These are phyloP conservation scores for Erigeron canadensis DNA, from an alignment of 129 eudicot genomes.

Conservation along the genomic window DNA sequence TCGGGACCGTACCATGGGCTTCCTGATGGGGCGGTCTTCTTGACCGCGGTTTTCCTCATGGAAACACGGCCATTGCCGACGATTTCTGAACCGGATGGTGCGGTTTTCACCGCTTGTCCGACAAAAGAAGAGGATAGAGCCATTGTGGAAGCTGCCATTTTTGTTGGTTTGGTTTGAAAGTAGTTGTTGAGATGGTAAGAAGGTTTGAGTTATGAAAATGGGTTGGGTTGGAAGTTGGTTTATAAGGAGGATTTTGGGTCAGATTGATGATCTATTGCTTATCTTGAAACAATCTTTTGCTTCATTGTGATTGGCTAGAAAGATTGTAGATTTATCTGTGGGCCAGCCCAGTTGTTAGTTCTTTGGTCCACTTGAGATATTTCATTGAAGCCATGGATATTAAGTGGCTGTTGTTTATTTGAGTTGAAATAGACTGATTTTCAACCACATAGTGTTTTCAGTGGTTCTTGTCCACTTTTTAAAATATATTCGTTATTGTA, in stretches of 20 bases:
- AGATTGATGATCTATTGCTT: conserved; percentile 27
- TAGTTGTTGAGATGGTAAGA: not conserved
- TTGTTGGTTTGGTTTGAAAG: conserved; percentile 21
- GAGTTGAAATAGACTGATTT: conserved; percentile 3
- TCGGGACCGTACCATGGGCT: conserved; percentile 50
- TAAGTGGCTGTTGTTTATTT: conserved; percentile 23
- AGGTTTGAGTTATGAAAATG: conserved; percentile 27
- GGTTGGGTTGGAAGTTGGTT: conserved; percentile 19
- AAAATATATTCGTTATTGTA: too few relatives aligned
- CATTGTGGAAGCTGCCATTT: conserved; percentile 46
- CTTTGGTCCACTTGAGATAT: conserved; percentile 20
- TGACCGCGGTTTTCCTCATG: conserved; percentile 33
- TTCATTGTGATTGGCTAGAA: conserved; percentile 28
- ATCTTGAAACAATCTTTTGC: conserved; percentile 35
- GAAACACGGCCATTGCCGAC: conserved; percentile 32
- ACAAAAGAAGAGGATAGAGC: conserved; percentile 39
- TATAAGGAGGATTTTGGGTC: conserved; percentile 16
- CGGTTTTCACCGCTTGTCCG: conserved; percentile 35
- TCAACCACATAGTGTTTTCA: conserved; percentile 18
- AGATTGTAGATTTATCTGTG: conserved; percentile 25
- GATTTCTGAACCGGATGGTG: conserved; percentile 28
- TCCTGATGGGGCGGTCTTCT: conserved; percentile 35
- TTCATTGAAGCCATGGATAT: conserved; percentile 14
- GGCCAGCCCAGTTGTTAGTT: not conserved
- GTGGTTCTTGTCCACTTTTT: conserved; percentile 17